A percentile compares a stretch with the other conserved stretches of the same genome.
These are phyloP conservation scores for Solanum corneliomulleri DNA, from an alignment of 257 asterid genomes.

Conservation along the genomic window DNA sequence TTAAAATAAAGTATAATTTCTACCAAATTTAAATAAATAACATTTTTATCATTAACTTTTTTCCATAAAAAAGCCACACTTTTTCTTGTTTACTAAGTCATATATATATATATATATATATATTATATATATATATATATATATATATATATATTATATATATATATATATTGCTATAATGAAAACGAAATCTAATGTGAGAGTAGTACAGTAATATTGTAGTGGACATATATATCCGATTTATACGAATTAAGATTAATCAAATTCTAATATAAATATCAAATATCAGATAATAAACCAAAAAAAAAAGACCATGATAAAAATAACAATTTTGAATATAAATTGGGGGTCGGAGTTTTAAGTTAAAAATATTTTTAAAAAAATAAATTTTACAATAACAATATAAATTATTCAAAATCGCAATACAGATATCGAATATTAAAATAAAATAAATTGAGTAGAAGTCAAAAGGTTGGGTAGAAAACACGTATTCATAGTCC, in stretches of 20 bases:
- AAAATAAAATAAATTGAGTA: no score
- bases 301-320: no score
- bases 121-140: no score
- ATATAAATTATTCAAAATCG: neutral
- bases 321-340: neutral
- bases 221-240: neutral
- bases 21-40: neutral
- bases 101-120: neutral
- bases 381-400: no score
- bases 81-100: neutral
- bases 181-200: neutral
- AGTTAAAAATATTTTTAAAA: no score
- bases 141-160: neutral
- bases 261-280: no score
- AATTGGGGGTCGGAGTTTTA: neutral
- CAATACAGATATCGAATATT: no score
- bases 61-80: neutral
- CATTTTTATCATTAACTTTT: neutral
- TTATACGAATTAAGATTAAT: no score
- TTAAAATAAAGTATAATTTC: neutral
- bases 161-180: neutral
- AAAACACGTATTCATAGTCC: neutral
- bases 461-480: neutral
- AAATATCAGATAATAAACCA: no score
- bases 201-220: neutral